phyloP scores from a whole-genome alignment of 2,329 filamentous ascomycete genomes.

The Microcyclospora pomicola region DNA sequence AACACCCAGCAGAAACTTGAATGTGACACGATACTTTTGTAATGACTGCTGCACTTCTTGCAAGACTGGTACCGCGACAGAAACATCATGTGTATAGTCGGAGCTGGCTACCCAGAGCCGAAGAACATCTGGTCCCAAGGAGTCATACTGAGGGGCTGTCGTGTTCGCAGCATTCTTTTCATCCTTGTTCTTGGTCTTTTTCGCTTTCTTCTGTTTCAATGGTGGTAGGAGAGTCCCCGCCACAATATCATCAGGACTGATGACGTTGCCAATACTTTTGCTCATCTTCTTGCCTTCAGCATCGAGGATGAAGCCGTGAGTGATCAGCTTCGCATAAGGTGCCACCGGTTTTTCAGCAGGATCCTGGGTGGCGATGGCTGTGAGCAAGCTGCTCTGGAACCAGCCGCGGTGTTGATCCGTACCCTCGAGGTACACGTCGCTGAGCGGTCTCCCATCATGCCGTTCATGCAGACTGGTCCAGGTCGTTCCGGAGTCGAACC shows the following conservation, averaged over 20 bases:
- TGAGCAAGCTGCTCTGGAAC: constrained; percentile 94
- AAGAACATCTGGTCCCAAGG: constrained; percentile 70
- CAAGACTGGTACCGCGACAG: constrained; percentile 65
- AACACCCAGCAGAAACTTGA: constrained; percentile 80
- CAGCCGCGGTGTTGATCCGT: constrained; percentile 93
- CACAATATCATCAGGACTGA: constrained; percentile 72
- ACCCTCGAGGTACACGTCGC: constrained; percentile 86
- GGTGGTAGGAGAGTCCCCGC: constrained; percentile 64
- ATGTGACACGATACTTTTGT: constrained; percentile 75
- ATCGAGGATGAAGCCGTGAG: constrained; percentile 89
- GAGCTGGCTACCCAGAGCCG: constrained; percentile 83
- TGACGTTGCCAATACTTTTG: constrained; percentile 84
- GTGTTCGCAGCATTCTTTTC: constrained; percentile 17
- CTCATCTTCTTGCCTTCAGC: constrained; percentile 94
- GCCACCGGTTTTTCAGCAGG: constrained; percentile 32
- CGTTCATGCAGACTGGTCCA: constrained; percentile 49
- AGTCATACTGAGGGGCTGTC: constrained; percentile 12
- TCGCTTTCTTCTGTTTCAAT: constrained; percentile 38
- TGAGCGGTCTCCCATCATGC: constrained; percentile 32
- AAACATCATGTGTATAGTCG: constrained; percentile 80
- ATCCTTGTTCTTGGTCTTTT: constrained; percentile 20
- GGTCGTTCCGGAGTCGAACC: constrained; percentile 96
- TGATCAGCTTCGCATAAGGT: constrained; percentile 82
- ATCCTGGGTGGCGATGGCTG: constrained; percentile 55
- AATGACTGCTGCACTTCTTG: constrained; percentile 61